These are phyloP conservation scores for Mimosa pudica DNA, from an alignment of 306 rosid genomes.

Conservation along the genomic window DNA sequence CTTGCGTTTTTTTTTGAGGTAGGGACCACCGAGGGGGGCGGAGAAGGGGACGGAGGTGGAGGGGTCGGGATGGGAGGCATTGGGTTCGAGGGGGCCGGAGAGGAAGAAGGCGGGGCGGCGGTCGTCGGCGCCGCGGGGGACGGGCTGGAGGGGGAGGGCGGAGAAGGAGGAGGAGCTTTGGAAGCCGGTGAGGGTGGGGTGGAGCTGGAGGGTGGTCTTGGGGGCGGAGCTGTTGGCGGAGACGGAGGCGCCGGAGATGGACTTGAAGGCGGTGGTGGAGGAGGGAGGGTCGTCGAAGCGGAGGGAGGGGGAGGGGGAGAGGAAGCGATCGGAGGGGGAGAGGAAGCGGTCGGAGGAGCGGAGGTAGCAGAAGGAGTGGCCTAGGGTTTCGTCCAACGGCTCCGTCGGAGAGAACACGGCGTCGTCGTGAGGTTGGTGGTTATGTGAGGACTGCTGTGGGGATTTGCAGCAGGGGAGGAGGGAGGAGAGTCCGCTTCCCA, in stretches of 20 bases:
- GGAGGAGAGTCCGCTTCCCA: slow-evolving; percentile 84
- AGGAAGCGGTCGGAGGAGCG: slow-evolving; percentile 71
- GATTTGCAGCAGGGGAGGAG: slow-evolving; percentile 68
- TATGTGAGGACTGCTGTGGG: slow-evolving; percentile 38
- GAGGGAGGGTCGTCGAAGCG: slow-evolving; percentile 60
- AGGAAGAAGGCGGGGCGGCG: slow-evolving; percentile 68
- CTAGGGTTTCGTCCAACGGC: slow-evolving; percentile 90
- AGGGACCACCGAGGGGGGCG: slow-evolving; percentile 65
- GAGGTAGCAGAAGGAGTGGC: slow-evolving; percentile 89
- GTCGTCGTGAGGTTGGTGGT: slow-evolving; percentile 39
- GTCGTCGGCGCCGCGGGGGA: slow-evolving; percentile 46
- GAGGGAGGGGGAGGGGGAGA: slow-evolving; percentile 78
- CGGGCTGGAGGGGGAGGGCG: slow-evolving; percentile 82
- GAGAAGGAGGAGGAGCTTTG: slow-evolving; percentile 74
- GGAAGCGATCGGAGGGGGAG: slow-evolving; percentile 75
- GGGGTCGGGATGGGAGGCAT: slow-evolving; percentile 5
- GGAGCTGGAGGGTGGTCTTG: slow-evolving; percentile 65
- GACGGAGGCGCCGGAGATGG: slow-evolving; percentile 91
- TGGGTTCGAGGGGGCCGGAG: slow-evolving; percentile 78
- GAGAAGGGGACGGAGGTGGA: slow-evolving; percentile 54
- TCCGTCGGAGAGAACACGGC: slow-evolving; percentile 57
- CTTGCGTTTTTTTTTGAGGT: background rate
- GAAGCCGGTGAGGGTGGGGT: slow-evolving; percentile 50
- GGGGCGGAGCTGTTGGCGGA: slow-evolving; percentile 82
- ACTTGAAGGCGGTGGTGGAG: slow-evolving; percentile 52